A percentile compares a stretch with the other conserved stretches of the same genome.
Conservation (phyloP, 805 yeast genomes). For the Grigorovia humatica region DNA sequence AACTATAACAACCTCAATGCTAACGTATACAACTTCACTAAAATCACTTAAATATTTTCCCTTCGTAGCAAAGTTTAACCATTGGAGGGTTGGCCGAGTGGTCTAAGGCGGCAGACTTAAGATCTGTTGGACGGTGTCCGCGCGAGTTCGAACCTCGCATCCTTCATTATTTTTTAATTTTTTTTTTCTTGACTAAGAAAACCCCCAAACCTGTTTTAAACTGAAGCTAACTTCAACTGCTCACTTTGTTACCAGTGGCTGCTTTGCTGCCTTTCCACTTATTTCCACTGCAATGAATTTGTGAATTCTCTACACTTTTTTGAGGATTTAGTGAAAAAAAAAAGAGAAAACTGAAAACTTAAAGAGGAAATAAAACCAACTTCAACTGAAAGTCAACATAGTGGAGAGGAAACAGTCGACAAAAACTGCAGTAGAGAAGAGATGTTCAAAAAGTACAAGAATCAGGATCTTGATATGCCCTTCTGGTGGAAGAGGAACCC, state of each 20-base stretch:
- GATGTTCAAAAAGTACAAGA: slow-evolving; percentile 25
- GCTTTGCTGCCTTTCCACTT: neutral
- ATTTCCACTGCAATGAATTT: neutral
- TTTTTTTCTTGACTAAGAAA: neutral
- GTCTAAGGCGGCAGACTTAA: slow-evolving; percentile 28
- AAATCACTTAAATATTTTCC: no score
- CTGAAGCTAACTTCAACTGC: neutral
- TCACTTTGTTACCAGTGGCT: neutral
- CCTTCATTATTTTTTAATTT: slow-evolving; percentile 18
- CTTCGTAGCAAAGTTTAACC: neutral
- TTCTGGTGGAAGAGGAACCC: slow-evolving; percentile 86
- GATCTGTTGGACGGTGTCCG: slow-evolving; percentile 26
- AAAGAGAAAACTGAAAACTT: neutral
- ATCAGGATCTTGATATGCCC: slow-evolving; percentile 48
- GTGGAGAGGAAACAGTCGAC: neutral
- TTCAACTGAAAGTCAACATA: neutral
- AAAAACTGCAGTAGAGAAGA: neutral
- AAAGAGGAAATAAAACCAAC: neutral
- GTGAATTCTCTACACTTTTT: neutral
- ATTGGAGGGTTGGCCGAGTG: slow-evolving; percentile 26
- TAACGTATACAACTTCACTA: no score
- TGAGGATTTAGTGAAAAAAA: neutral
- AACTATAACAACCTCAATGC: no score
- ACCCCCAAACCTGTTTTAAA: no score
- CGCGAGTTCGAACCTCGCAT: slow-evolving; percentile 27